Evolutionary conservation across 257 asterid genomes (phyloP).

Genomic region (Asclepias syriaca): DNA sequence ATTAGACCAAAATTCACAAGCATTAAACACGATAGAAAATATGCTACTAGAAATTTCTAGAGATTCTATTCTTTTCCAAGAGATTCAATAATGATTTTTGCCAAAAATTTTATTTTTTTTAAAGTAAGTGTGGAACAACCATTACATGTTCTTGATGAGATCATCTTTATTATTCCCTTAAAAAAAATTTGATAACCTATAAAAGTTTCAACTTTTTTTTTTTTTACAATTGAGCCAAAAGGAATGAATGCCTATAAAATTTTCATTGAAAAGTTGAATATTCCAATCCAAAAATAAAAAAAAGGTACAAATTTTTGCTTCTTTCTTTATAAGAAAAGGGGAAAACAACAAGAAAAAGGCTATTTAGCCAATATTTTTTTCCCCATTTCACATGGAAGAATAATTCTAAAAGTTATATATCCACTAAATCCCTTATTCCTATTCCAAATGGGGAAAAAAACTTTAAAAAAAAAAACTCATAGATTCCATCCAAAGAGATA

Average conservation of each 20-base stretch:
- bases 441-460: background rate
- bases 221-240: background rate
- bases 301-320: background rate
- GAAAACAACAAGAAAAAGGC: background rate
- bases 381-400: slow-evolving; percentile 3
- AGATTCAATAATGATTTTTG: background rate
- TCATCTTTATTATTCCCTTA: background rate
- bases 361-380: background rate
- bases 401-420: background rate
- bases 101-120: background rate
- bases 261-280: background rate
- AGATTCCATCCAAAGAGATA: background rate
- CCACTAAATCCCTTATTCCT: background rate
- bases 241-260: background rate
- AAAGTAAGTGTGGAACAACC: background rate
- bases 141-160: background rate
- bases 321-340: background rate
- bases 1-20: background rate
- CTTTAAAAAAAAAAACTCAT: background rate
- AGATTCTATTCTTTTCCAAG: background rate
- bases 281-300: background rate
- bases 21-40: background rate
- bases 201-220: background rate
- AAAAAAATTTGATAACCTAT: background rate
- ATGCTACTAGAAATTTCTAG: background rate